Evolutionary conservation across 768 basidiomycete genomes (phyloP), one percentile per base, ranked within the genome.

Genomic region (Panaeolus papilionaceus): DNA sequence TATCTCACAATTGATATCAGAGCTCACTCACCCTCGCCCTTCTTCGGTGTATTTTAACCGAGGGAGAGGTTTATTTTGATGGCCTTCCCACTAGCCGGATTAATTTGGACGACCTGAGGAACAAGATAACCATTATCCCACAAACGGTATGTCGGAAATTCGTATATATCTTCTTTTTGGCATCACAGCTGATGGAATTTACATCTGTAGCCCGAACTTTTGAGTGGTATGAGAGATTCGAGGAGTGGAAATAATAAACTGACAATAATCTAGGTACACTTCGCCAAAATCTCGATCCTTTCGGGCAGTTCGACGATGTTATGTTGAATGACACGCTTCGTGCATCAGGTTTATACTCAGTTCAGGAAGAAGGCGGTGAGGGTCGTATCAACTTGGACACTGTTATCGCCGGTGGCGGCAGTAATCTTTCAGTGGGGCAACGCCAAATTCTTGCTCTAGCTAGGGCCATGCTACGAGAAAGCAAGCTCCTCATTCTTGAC

Each of bases 341-440:
- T 11, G 76, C 85, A 18, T 76, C 82, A 61, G 83, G 83, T 18
- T 63, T 84, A 11, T 80, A 79, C 54, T 77, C 84, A 4, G 68
- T 82, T 44, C 78, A 83, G 71, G 73, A 72, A 62, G 79, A 80
- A 74, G 78, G 86, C 77, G 68, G 85, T 77, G 75, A 87, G 84
- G 67, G 86, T 77, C 64, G 82, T 78, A 78, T 86, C 40, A 82
- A 79, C 9, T 73, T 88, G 28, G 85, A 88, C 54, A 84, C 77
- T 26, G 70, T 73, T 11, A 79, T 88, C 28, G 72, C 82, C 7
- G 80, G 80, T 2, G 90, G 90, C 3, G 92, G 92, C 7, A 76
- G 83, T 28, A 94, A 94, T 73, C 86, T 94, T 69, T 91, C 90
- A 0, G 88, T 91, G 45, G 93, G 93, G 23, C 92, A 94, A 72